phyloP scores from a whole-genome alignment of 768 basidiomycete species.

The Agrocybe praecox region DNA sequence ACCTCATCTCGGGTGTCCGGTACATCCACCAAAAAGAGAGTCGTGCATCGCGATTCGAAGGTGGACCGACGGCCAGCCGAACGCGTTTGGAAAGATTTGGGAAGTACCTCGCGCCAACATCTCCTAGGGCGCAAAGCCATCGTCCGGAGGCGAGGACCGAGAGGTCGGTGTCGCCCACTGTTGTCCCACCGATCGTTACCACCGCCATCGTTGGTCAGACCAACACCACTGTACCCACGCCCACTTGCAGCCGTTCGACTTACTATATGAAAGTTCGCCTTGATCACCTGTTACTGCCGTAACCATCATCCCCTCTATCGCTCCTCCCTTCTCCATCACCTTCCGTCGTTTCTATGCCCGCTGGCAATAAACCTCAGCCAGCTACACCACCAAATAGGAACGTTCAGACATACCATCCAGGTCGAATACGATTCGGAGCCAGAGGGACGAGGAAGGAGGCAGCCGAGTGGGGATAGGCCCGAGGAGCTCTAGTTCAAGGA shows the following conservation, averaged over 20 bases:
- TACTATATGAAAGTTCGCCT: conserved; percentile 73
- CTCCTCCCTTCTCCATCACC: conserved; percentile 23
- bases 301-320: conserved; percentile 25
- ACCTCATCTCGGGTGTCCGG: conserved; percentile 97
- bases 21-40: conserved; percentile 99
- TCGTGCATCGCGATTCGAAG: conserved; percentile 98
- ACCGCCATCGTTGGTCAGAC: conserved; percentile 7
- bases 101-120: conserved; percentile 22
- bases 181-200: too few relatives aligned
- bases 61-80: too few relatives aligned
- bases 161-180: too few relatives aligned
- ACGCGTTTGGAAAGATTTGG: conserved; percentile 23
- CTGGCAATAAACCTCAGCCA: too few relatives aligned
- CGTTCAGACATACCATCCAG: too few relatives aligned
- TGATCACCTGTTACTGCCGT: too few relatives aligned
- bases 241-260: conserved; percentile 52
- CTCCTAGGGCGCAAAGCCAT: conserved; percentile 52
- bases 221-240: conserved; percentile 20
- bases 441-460: conserved; percentile 27
- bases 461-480: conserved; percentile 40
- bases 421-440: too few relatives aligned
- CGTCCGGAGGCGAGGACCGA: too few relatives aligned
- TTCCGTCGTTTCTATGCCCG: neutral
- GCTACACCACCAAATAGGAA: too few relatives aligned
- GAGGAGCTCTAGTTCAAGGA: conserved; percentile 20